phyloP scores from a whole-genome alignment of 805 yeast genomes.

The Starmerella vitae region DNA sequence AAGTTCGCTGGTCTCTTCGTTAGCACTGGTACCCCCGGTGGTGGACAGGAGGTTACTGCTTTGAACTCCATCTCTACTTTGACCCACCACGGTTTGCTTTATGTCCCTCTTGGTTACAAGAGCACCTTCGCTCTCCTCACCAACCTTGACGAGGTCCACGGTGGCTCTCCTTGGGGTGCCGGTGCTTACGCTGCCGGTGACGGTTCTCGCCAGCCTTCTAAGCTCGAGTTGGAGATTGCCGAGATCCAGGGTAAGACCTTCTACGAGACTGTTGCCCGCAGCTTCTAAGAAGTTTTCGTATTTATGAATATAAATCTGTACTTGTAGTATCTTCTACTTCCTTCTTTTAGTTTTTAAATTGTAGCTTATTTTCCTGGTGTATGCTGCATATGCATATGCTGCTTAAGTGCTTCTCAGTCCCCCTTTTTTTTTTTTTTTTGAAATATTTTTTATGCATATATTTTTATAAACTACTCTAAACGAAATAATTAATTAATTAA shows the following conservation, averaged over 20 bases:
- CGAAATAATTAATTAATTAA: no score
- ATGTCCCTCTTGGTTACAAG: constrained; percentile 63
- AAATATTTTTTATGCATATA: no score
- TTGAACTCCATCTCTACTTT: constrained; percentile 44
- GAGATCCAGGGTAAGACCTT: constrained; percentile 54
- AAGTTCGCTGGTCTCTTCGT: constrained; percentile 63
- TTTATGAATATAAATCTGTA: no score
- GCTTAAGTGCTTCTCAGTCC: no score
- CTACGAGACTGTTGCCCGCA: constrained; percentile 32
- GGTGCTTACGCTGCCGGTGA: constrained; percentile 65
- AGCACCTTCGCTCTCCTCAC: constrained; percentile 42
- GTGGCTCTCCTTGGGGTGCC: constrained; percentile 81
- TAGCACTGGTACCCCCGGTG: constrained; percentile 59
- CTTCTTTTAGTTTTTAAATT: no score
- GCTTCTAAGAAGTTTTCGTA: no score
- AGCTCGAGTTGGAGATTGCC: constrained; percentile 52
- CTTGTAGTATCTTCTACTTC: no score
- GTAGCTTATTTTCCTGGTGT: no score
- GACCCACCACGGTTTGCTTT: constrained; percentile 66
- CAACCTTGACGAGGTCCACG: constrained; percentile 54
- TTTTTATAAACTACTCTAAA: no score
- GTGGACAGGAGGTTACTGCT: constrained; percentile 64
- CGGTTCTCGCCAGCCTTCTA: constrained; percentile 57
- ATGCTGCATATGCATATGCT: no score
- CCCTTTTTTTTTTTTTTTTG: no score